Conservation (phyloP, 108 stramenopile species). For the Hondaea fermentalgiana region DNA sequence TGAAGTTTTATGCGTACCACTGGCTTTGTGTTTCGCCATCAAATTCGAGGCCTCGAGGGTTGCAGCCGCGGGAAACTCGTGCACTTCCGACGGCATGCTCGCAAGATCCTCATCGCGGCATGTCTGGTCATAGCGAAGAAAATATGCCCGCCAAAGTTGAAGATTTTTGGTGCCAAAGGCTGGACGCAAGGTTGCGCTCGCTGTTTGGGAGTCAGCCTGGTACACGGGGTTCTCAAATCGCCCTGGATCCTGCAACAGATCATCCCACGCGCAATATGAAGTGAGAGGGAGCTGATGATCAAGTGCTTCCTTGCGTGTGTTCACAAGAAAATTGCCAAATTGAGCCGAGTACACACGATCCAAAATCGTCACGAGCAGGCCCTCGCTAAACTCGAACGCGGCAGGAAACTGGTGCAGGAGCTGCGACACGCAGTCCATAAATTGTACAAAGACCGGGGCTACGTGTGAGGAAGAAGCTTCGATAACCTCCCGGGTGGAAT, state of each 20-base stretch:
- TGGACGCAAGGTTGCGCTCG: neutral
- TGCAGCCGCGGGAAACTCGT: too few species aligned
- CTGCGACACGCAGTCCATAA: conserved; percentile 91
- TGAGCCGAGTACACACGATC: neutral
- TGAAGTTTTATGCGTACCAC: too few species aligned
- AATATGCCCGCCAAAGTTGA: neutral
- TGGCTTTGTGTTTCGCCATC: too few species aligned
- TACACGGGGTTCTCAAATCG: neutral
- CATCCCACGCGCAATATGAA: neutral
- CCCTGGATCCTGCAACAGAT: neutral
- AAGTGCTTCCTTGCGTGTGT: neutral
- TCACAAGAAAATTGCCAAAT: neutral
- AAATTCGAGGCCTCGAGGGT: too few species aligned
- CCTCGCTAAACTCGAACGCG: conserved; percentile 68
- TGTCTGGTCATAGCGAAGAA: neutral
- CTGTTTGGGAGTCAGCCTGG: neutral
- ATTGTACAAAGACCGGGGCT: conserved; percentile 94
- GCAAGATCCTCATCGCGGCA: neutral
- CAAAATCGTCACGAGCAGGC: neutral
- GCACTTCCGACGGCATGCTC: too few species aligned
- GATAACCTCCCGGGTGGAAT: conserved; percentile 37
- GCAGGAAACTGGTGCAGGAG: conserved; percentile 73
- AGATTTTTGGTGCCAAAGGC: neutral
- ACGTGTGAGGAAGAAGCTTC: conserved; percentile 66
- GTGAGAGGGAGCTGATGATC: neutral